Base-by-base conservation (phyloP, 768 basidiomycete genomes). In the Boletus huronensis region DNA sequence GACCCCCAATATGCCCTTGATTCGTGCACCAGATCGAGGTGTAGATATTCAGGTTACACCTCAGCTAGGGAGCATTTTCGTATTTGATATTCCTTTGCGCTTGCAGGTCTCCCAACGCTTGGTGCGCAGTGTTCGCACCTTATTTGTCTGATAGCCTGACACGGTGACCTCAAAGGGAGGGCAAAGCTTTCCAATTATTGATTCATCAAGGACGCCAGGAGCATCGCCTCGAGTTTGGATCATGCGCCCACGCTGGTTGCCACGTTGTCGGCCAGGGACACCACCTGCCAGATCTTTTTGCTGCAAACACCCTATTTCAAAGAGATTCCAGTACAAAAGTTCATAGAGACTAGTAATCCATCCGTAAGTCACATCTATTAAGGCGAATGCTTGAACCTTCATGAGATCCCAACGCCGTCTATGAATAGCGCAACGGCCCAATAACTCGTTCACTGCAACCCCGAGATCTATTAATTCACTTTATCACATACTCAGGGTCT, bases 401-500 rank as follows among this genome's bases (percentile, higher is more conserved):
- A 48, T 48, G 52, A 57, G 52, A 53, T 41, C 46, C 50, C 53
- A 53, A 41, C 48, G 53, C 43, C 35, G 23, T 59, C 63, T 55
- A 68, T 57, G 65, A 63, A 63, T 61, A 60, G 53, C 47, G 48
- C 50, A 48, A 46, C 47, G 41, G 35, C 51, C 36, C 48, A 48
- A 43, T 44, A 39, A 45, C 45, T 23, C 42, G 48, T 42, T 19
- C 29, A 36, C 56, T 44, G 38, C 50, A 32, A 56, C 54, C 62
- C 50, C 49, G 48, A 50, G 25, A 34, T 46, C 43, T 38, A 42
- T 46, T 28, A 38, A 41, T 29, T 31, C 26, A 10, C 44, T 41
- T 49, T 42, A 48, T 69, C 59, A 68, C 65, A 65, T 63, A 48
- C 9, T 65, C 61, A 66, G 58, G 61, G 64, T 50, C 53, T 68